Evolutionary conservation across 202 grass and related monocot genomes (phyloP).

Genomic region (Panicum virgatum): DNA sequence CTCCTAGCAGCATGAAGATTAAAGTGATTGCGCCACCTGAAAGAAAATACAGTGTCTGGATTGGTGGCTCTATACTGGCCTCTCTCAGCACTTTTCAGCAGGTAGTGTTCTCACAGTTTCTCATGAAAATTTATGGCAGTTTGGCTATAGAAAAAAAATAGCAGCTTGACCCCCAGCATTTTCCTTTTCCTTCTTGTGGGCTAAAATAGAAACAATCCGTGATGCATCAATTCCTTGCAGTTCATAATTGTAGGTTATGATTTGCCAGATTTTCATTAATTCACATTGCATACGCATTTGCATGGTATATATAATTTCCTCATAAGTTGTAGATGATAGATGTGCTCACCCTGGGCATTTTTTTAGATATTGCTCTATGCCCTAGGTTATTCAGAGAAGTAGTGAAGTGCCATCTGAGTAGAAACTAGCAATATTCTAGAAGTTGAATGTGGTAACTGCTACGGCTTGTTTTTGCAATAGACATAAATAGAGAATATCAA

Average conservation of each 20-base stretch:
- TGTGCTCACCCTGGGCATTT: background rate
- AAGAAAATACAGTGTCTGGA: slow-evolving; percentile 97
- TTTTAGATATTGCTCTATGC: background rate
- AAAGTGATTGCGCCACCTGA: slow-evolving; percentile 90
- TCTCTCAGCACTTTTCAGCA: slow-evolving; percentile 97
- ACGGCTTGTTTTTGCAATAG: background rate
- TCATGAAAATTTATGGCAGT: background rate
- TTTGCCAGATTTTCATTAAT: no score
- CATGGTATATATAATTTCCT: no score
- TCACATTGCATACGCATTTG: no score
- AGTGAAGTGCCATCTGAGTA: background rate
- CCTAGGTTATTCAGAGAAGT: background rate
- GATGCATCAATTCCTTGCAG: no score
- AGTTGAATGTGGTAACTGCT: background rate
- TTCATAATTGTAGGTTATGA: no score
- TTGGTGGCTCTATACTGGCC: slow-evolving; percentile 87
- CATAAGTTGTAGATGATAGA: no score
- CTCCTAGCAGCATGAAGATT: slow-evolving; percentile 88
- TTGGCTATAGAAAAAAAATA: background rate
- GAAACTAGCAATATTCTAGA: background rate
- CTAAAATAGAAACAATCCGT: no score
- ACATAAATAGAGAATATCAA: no score
- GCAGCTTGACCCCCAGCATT: no score
- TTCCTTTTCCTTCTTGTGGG: no score
- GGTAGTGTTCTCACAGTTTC: slow-evolving; percentile 39